Evolutionary conservation across 805 yeast species (phyloP), one percentile per base, ranked within the genome.

Genomic region (Metschnikowia lunata): DNA sequence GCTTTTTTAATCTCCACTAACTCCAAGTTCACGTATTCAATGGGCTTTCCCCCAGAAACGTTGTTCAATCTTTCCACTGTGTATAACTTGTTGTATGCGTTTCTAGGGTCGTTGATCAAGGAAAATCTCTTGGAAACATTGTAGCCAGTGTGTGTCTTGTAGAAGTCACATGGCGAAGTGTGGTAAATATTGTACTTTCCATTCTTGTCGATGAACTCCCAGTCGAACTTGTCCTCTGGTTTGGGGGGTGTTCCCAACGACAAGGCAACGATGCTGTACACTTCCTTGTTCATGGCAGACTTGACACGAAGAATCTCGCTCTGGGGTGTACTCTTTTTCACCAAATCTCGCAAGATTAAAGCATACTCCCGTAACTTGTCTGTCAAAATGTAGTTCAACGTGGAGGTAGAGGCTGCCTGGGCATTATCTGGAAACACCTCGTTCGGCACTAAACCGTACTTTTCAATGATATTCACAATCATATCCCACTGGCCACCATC

Each of bases 401-500:
- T 61, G 34, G 66, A 48, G 3, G 86, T 76, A 13, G 84, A 69
- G 34, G 79, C 77, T 26, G 79, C 71, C 41, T 77, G 78, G 12
- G 74, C 74, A 43, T 79, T 72, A 61, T 88, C 96, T 9, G 91
- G 90, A 66, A 76, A 88, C 13, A 79, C 62, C 51, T 76, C 78
- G 57, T 82, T 72, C 32, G 96, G 96, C 42, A 88, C 85, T 42
- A 85, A 59, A 27, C 96, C 96, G 56, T 88, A 88, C 64, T 88
- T 88, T 50, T 80, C 79, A 40, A 87, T 76, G 45, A 88, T 61
- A 63, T 87, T 85, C 39, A 82, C 72, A 60, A 86, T 78, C 93
- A 88, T 84, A 51, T 85, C 82, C 74, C 85, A 87, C 64, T 88
- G 96, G 42, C 96, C 96, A 54, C 96, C 96, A 59, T 88, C 96